Percentiles rank a stretch among this genome's conserved stretches.
Evolutionary conservation across 257 asterid species (phyloP).

Genomic region (Gentiana macrophylla): DNA sequence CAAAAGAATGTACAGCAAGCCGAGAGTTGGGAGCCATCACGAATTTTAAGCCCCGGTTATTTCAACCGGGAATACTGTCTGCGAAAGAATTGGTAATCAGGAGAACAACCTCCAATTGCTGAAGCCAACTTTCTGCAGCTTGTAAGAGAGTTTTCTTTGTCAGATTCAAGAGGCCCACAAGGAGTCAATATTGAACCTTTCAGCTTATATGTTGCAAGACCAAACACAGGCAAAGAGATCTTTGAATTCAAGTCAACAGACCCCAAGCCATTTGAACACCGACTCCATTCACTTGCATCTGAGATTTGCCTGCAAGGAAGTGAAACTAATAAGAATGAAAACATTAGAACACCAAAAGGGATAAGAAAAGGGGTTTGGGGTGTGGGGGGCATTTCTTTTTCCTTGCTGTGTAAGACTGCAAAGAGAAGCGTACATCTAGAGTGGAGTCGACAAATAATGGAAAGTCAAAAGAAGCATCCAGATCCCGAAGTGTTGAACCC

Average conservation of each 20-base stretch:
- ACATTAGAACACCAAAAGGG: background rate
- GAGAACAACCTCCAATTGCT: conserved; percentile 38
- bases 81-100: conserved; percentile 62
- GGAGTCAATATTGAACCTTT: conserved; percentile 52
- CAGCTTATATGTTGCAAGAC: conserved; percentile 71
- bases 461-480: conserved; percentile 30
- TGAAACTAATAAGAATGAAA: no score
- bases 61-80: conserved; percentile 33
- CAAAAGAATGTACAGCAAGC: background rate
- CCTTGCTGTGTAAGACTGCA: no score
- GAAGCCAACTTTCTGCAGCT: conserved; percentile 61
- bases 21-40: background rate
- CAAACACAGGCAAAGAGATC: conserved; percentile 64
- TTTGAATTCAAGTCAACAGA: conserved; percentile 27
- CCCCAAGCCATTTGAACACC: conserved; percentile 23
- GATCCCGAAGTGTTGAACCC: conserved; percentile 25
- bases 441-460: conserved; percentile 48
- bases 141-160: conserved; percentile 46
- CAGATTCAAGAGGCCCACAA: conserved; percentile 42
- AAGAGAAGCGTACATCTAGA: conserved; percentile 32
- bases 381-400: background rate
- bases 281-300: conserved; percentile 28
- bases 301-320: conserved; percentile 32
- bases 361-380: no score
- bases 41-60: conserved; percentile 13